Base-by-base conservation (phyloP, 2,329 filamentous ascomycete species). In the Trichoderma koningiopsis region DNA sequence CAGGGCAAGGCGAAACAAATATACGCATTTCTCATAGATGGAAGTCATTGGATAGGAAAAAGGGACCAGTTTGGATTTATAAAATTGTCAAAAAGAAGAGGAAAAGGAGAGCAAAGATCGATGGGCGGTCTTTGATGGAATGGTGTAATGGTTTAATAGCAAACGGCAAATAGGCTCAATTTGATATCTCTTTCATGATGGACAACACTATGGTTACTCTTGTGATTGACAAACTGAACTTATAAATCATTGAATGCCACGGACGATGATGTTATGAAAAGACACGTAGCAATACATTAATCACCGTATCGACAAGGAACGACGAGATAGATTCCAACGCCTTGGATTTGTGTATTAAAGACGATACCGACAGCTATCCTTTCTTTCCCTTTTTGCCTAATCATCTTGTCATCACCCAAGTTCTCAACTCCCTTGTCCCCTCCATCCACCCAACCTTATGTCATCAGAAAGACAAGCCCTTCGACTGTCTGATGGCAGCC, bases 311-410 rank as follows among this genome's bases (percentile, higher is more conserved):
- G 52, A 14, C 24, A 33, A 37, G 24, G 5, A 35, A 60, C 35
- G 43, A 47, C 56, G 37, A 62, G 63, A 67, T 70, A 57, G 63
- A 67, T 70, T 68, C 37, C 57, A 68, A 61, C 57, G 63, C 68
- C 63, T 35, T 40, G 33, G 33, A 35, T 67, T 55, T 62, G 52
- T 58, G 11, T 35, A 58, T 43, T 8, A n/a, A 67, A 52, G 64
- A 59, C 64, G 55, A 33, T 31, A 57, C 43, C 53, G 35, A 58
- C 37, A 43, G 61, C 61, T 56, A 64, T 13, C 49, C 24, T 19
- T 53, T 52, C n/a, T 40, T 40, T 43, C 8, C 31, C 29, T 55
- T 5, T 59, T 31, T 60, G 16, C 55, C 22, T 31, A 6, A 35
- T 43, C 19, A 43, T 19, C 5, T 8, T 43, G 19, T 43, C 19